Conservation (phyloP, 2,329 filamentous ascomycete species). For the Aspergillus pseudoviridinutans region DNA sequence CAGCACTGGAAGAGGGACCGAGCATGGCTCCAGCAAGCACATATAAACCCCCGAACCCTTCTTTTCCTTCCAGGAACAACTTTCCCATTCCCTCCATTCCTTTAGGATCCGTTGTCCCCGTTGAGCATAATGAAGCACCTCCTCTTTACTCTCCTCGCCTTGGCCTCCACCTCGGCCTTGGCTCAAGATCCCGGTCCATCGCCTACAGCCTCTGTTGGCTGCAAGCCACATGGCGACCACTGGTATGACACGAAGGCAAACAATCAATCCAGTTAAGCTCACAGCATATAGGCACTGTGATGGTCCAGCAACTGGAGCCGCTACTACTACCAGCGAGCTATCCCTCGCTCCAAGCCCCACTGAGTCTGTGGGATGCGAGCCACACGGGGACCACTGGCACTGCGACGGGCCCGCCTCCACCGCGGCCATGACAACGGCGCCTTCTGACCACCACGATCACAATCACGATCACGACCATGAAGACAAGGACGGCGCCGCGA, state of each 20-base stretch:
- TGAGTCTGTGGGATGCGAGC: slow-evolving; percentile 15
- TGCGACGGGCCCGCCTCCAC: not conserved
- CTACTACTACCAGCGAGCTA: slow-evolving; percentile 5
- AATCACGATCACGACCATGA: not conserved
- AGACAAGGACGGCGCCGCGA: not conserved
- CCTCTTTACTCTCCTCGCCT: slow-evolving; percentile 14
- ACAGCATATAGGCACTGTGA: slow-evolving; percentile 25
- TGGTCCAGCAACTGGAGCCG: slow-evolving; percentile 17
- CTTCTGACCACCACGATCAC: not conserved
- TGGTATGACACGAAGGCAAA: slow-evolving; percentile 13
- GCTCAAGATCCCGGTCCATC: slow-evolving; percentile 24
- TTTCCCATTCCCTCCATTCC: not conserved
- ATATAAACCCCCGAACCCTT: not conserved
- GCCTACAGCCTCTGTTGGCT: slow-evolving; percentile 27
- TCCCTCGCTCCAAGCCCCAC: slow-evolving; percentile 18
- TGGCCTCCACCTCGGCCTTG: slow-evolving; percentile 15
- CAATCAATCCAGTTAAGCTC: not conserved
- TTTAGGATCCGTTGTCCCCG: not conserved
- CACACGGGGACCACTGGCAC: slow-evolving; percentile 19
- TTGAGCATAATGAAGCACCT: slow-evolving; percentile 15
- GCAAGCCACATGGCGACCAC: slow-evolving; percentile 25
- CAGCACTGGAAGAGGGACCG: not conserved
- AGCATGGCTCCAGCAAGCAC: not conserved
- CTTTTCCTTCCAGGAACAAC: not conserved
- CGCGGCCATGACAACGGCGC: not conserved